Conservation (phyloP, 352 stramenopile genomes). For the Globisporangium echinulatum region DNA sequence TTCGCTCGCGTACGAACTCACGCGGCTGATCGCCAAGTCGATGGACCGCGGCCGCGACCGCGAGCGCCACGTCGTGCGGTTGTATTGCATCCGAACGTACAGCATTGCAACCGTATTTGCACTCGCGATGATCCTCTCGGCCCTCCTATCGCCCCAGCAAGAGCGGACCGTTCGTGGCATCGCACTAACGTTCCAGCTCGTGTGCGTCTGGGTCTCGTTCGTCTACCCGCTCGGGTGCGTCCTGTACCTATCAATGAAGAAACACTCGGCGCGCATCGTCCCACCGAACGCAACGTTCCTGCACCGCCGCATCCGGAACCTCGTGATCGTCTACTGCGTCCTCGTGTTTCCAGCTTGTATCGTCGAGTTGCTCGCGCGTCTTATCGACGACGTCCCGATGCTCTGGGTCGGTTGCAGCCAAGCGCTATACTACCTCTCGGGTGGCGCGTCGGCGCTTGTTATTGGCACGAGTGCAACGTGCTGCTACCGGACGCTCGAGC, state of each 20-base stretch:
- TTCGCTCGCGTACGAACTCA: slow-evolving; percentile 59
- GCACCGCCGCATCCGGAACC: slow-evolving; percentile 58
- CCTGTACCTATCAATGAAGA: slow-evolving; percentile 38
- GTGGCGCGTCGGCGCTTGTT: slow-evolving; percentile 45
- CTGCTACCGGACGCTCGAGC: slow-evolving; percentile 51
- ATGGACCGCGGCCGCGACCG: slow-evolving; percentile 51
- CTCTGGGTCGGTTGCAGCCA: slow-evolving; percentile 41
- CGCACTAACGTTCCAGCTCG: slow-evolving; percentile 38
- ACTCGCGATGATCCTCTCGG: slow-evolving; percentile 33
- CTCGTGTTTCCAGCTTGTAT: slow-evolving; percentile 60
- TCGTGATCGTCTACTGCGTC: slow-evolving; percentile 62
- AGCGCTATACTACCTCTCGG: slow-evolving; percentile 56
- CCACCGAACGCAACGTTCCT: slow-evolving; percentile 38
- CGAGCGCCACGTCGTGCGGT: slow-evolving; percentile 44
- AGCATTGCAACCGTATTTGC: slow-evolving; percentile 26
- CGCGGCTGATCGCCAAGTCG: slow-evolving; percentile 50
- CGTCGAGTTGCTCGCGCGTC: slow-evolving; percentile 29
- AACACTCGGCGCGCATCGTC: slow-evolving; percentile 33
- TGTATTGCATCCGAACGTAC: slow-evolving; percentile 46
- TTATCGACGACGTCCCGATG: slow-evolving; percentile 23
- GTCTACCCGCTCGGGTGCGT: slow-evolving; percentile 49
- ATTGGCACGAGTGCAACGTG: slow-evolving; percentile 59
- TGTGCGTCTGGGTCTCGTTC: slow-evolving; percentile 45
- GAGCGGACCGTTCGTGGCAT: slow-evolving; percentile 25
- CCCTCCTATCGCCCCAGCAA: slow-evolving; percentile 17